Base-by-base conservation (phyloP, 2,329 filamentous ascomycete species). In the Ophiostoma piceae region DNA sequence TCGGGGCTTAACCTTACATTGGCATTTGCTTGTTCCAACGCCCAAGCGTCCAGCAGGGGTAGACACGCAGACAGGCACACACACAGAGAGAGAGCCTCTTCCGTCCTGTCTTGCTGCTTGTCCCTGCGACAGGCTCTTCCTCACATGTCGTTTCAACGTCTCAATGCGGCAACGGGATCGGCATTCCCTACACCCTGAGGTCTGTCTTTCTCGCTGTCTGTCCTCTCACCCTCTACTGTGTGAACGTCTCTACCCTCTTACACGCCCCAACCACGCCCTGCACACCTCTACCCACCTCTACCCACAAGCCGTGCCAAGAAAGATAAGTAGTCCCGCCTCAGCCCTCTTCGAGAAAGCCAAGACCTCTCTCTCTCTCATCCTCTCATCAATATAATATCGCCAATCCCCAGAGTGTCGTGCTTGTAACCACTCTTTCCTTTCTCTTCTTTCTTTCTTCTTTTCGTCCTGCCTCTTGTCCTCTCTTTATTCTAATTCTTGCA, bases 71-170 rank as follows among this genome's bases (percentile, higher is more conserved):
- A 29, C 26, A 16, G 43, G 26, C n/a, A 26, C 29, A n/a, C 16
- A 19, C 4, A 47, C 1, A 39, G 29, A 41, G 12, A 32, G 35
- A 37, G 26, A 64, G 29, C 57, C 51, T 64, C 54, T 69, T 68
- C 69, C 69, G 67, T 67, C 64, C 54, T 66, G 57, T 69, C 69
- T 73, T 35, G 5, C 35, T 35, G 35, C 35, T 35, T 74, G 70
- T 70, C 71, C 71, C 73, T 76, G 74, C 72, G 74, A 76, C 74
- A 72, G 71, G 69, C 71, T 67, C 71, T 39, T 74, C 72, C 72
- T 76, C 74, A 74, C 69, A 73, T 74, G 70, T 71, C 71, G 76
- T 77, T 77, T 76, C 76, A 77, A 76, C 73, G 67, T 67, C 70
- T 66, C 72, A 71, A 75, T 76, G 74, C 72, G 72, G 73, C 71